Conservation (phyloP, 495 filamentous ascomycete genomes). For the Daldinia loculata region DNA sequence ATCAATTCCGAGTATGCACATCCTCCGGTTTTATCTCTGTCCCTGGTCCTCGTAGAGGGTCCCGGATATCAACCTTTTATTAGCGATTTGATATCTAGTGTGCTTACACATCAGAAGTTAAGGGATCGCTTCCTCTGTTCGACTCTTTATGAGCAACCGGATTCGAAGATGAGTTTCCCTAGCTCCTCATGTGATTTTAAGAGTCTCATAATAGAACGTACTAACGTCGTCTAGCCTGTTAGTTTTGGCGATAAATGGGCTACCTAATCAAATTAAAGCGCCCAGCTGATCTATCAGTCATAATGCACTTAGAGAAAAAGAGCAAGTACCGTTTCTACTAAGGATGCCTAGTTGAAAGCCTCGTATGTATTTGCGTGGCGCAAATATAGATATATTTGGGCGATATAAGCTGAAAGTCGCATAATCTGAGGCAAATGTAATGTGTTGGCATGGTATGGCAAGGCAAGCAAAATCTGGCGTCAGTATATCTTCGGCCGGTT, state of each 20-base stretch:
- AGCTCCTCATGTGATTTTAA: not conserved
- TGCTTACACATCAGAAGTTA: not conserved
- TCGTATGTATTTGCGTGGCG: not conserved
- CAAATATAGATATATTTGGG: slow-evolving; percentile 7
- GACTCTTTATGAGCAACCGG: not conserved
- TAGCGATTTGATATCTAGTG: not conserved
- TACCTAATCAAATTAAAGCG: slow-evolving; percentile 8
- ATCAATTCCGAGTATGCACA: not conserved
- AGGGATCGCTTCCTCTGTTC: not conserved
- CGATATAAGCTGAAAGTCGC: slow-evolving; percentile 45
- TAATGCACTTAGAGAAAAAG: slow-evolving; percentile 2
- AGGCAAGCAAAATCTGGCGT: slow-evolving; percentile 24
- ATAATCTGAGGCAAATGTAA: slow-evolving; percentile 34
- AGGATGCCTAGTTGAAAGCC: slow-evolving; percentile 8
- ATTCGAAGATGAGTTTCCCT: not conserved
- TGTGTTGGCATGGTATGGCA: slow-evolving; percentile 25
- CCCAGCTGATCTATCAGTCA: not conserved
- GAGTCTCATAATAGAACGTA: slow-evolving; percentile 24
- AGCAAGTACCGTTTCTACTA: slow-evolving; percentile 3
- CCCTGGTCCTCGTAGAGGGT: not conserved
- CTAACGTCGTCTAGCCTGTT: slow-evolving; percentile 1
- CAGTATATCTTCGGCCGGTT: slow-evolving; percentile 14
- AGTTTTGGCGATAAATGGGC: slow-evolving; percentile 9
- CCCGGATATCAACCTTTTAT: not conserved
- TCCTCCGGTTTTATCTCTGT: not conserved